Evolutionary conservation across 2,329 filamentous ascomycete species (phyloP), one percentile per base, ranked within the genome.

Genomic region (Hawksworthiomyces lignivorus): DNA sequence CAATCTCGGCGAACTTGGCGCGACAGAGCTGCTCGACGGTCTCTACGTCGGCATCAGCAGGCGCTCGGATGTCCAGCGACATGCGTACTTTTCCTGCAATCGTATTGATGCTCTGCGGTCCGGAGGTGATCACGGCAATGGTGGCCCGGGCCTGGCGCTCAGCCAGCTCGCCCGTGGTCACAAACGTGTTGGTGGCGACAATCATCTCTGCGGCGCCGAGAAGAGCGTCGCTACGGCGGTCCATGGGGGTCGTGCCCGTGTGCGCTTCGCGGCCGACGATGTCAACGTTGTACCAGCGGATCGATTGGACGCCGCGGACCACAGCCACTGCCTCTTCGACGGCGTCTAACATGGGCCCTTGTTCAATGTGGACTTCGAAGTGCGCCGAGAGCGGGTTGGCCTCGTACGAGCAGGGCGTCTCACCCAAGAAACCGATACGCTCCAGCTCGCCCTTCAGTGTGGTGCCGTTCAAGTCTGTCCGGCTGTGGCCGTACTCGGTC

Each of bases 351-450:
- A 87, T 75, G 0, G 85, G 84, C 0, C 85, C 85, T 57, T 94
- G 87, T 57, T 94, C 87, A 40, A 90, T 90, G 55, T 92, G 86
- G 9, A 92, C 69, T 59, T 90, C 85, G 53, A 90, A 89, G 58
- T 90, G 84, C 1, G 83, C 84, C 1, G 76, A 82, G 62, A 88
- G 77, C 0, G 82, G 82, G 14, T 72, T 75, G 24, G 69, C 64
- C 47, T 71, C 65, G 56, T 82, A 69, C 40, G 68, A 77, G 18
- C 75, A 74, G 7, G 72, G 69, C 0, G 69, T 61, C 0, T 60
- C 50, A 12, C 84, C 85, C 0, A 87, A 62, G 49, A 85, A 88
- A 1, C 80, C 79, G 38, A 88, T 87, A 12, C 82, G 71, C 54
- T 83, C 67, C 0, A 92, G 70, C 47, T 88, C 84, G 1, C 68